phyloP scores from a whole-genome alignment of 2,329 filamentous ascomycete genomes.

The Phaeophleospora eucalypticola region DNA sequence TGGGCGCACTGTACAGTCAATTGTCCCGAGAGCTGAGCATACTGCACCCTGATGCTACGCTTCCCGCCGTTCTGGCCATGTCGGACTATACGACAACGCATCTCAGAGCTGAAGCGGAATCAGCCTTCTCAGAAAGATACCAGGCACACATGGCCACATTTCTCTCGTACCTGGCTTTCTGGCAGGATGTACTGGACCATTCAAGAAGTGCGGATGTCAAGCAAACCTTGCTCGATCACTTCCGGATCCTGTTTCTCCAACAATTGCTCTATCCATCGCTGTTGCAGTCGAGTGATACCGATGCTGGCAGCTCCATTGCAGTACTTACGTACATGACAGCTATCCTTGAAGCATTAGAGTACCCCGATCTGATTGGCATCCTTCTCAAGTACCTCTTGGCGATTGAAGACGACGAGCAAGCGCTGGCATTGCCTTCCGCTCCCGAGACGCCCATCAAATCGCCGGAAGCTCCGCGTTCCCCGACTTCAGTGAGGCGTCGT shows the following conservation, averaged over 20 bases:
- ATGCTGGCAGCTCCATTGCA: conserved; percentile 92
- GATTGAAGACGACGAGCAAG: conserved; percentile 56
- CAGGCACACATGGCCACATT: conserved; percentile 89
- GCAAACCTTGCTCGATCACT: conserved; percentile 89
- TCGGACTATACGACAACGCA: conserved; percentile 79
- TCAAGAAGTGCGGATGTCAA: conserved; percentile 89
- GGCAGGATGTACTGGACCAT: conserved; percentile 97
- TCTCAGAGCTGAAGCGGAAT: conserved; percentile 67
- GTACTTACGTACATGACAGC: conserved; percentile 89
- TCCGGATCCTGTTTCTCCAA: conserved; percentile 92
- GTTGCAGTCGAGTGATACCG: conserved; percentile 92
- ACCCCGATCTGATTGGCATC: conserved; percentile 89
- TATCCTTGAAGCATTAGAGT: conserved; percentile 85
- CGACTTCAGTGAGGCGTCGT: conserved; percentile 70
- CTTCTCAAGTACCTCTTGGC: conserved; percentile 90
- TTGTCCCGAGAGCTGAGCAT: conserved; percentile 75
- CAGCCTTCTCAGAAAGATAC: conserved; percentile 69
- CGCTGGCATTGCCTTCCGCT: conserved; percentile 25
- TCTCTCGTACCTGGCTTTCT: conserved; percentile 89
- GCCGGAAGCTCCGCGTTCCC: conserved; percentile 29
- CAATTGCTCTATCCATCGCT: conserved; percentile 95
- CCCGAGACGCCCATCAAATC: conserved; percentile 62
- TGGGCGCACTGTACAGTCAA: conserved; percentile 73
- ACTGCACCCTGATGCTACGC: conserved; percentile 65
- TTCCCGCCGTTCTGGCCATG: conserved; percentile 79